These are phyloP conservation scores for Daldinia sp. DNA, from an alignment of 2,329 filamentous ascomycete genomes.

Conservation along the genomic window DNA sequence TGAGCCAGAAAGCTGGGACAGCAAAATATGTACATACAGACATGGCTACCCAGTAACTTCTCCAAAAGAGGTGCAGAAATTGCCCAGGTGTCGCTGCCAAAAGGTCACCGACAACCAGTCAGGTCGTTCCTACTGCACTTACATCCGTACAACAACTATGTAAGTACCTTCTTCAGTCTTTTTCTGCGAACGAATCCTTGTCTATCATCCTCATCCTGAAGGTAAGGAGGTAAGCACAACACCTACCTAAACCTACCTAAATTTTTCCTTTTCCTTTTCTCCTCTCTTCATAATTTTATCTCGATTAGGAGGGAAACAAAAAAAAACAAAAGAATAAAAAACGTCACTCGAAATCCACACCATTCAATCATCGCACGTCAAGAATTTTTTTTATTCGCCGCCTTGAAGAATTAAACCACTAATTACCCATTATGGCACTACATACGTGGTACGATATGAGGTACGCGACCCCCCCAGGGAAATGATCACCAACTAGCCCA, in stretches of 20 bases:
- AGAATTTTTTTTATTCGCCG: slow-evolving; percentile 24
- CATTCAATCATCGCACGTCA: slow-evolving; percentile 9
- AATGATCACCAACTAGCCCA: slow-evolving; percentile 44
- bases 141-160: background rate
- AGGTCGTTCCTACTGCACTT: background rate
- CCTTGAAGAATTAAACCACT: slow-evolving; percentile 16
- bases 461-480: slow-evolving; percentile 30
- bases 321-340: no score
- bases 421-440: slow-evolving; percentile 20
- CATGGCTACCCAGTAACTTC: background rate
- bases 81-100: background rate
- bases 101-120: background rate
- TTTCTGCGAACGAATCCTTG: background rate
- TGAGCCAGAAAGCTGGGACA: slow-evolving; percentile 46
- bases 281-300: background rate
- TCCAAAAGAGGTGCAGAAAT: slow-evolving; percentile 9
- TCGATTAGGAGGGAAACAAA: background rate
- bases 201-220: background rate
- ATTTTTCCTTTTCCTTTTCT: background rate
- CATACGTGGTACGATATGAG: slow-evolving; percentile 40
- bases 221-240: background rate
- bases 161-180: background rate
- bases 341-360: background rate
- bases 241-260: background rate
- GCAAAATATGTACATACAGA: slow-evolving; percentile 5